Conservation (phyloP, 352 stramenopile species). For the Chrysophaeum taylorii region DNA sequence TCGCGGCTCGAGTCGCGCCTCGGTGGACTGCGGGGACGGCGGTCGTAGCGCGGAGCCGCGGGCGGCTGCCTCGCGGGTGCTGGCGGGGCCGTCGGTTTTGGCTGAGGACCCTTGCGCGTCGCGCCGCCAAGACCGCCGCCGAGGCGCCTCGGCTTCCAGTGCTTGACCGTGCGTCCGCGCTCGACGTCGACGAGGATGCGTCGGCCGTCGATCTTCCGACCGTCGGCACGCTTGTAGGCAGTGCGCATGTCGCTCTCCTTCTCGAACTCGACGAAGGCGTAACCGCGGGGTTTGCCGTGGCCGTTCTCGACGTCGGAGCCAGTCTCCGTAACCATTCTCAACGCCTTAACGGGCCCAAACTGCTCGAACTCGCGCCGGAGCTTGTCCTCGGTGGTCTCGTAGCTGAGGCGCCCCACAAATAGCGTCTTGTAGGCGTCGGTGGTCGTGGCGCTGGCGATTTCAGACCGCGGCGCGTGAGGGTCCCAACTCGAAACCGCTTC, state of each 20-base stretch:
- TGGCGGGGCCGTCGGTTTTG: too few relatives aligned
- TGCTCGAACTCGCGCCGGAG: slow-evolving; percentile 89
- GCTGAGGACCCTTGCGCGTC: too few relatives aligned
- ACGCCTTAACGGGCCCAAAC: slow-evolving; percentile 73
- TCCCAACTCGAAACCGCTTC: slow-evolving; percentile 12
- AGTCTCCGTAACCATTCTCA: slow-evolving; percentile 68
- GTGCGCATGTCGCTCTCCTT: slow-evolving; percentile 88
- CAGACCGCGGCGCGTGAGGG: slow-evolving; percentile 44
- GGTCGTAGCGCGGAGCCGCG: not conserved
- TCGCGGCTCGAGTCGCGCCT: not conserved
- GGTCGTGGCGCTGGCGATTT: slow-evolving; percentile 53
- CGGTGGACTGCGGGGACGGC: not conserved
- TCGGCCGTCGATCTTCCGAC: slow-evolving; percentile 89
- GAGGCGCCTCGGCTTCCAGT: slow-evolving; percentile 86
- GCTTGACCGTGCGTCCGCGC: slow-evolving; percentile 84
- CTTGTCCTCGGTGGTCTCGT: slow-evolving; percentile 94
- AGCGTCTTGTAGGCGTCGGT: slow-evolving; percentile 90
- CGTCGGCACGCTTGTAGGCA: slow-evolving; percentile 83
- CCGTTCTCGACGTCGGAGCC: not conserved
- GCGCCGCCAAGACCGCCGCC: slow-evolving; percentile 80
- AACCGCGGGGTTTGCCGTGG: slow-evolving; percentile 77
- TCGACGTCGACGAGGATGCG: slow-evolving; percentile 94
- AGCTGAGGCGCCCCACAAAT: slow-evolving; percentile 90
- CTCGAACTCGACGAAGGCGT: slow-evolving; percentile 97
- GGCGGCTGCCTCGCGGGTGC: not conserved